phyloP scores from a whole-genome alignment of 805 yeast species.

The Groenewaldozyma salmanticensis region DNA sequence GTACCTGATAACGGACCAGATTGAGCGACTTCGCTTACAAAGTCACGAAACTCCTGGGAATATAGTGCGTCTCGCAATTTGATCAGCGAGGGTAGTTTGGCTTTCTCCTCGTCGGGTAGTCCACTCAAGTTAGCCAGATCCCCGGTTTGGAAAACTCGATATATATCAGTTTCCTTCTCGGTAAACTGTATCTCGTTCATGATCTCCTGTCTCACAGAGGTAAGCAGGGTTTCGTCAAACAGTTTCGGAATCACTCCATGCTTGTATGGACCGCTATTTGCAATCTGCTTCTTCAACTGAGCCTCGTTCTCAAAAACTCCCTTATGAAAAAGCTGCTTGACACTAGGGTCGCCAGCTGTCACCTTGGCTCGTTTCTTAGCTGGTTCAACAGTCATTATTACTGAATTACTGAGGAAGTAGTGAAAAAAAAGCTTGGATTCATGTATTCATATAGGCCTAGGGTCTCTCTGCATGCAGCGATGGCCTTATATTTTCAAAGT shows the following conservation, averaged over 20 bases:
- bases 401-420: not conserved
- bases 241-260: constrained; percentile 80
- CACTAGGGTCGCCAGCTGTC: constrained; percentile 1
- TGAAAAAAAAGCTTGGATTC: no score
- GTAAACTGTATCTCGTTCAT: constrained; percentile 79
- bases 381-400: constrained; percentile 1
- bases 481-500: not conserved
- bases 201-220: constrained; percentile 79
- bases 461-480: no score
- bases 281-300: constrained; percentile 27
- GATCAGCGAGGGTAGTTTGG: constrained; percentile 62
- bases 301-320: constrained; percentile 12
- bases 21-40: constrained; percentile 66
- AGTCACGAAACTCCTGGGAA: constrained; percentile 73
- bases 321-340: constrained; percentile 7
- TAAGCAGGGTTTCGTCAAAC: constrained; percentile 64
- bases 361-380: constrained; percentile 3
- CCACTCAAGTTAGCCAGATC: constrained; percentile 85
- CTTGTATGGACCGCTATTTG: constrained; percentile 62
- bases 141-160: constrained; percentile 80
- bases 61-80: constrained; percentile 81
- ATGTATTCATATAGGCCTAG: no score
- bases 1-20: constrained; percentile 86
- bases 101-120: constrained; percentile 62
- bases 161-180: constrained; percentile 92